These are phyloP conservation scores for Trypanosoma platydactyli DNA, from an alignment of 208 protist genomes.

Conservation along the genomic window DNA sequence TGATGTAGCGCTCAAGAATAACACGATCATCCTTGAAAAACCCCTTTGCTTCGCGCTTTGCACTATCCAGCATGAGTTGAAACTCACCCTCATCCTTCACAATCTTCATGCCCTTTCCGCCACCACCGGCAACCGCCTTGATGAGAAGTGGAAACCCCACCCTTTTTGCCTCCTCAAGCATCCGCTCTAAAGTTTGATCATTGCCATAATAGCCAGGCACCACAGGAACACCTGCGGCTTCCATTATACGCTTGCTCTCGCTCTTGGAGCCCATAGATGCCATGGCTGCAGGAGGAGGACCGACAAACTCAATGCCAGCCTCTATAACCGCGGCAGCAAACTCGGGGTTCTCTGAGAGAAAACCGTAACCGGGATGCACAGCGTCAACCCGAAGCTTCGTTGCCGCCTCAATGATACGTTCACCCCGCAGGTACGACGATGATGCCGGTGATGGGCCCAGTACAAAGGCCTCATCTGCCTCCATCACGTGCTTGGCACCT, in stretches of 20 bases:
- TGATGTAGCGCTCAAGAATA: conserved; percentile 94
- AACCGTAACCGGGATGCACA: conserved; percentile 98
- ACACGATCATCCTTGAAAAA: conserved; percentile 94
- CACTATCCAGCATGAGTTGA: conserved; percentile 46
- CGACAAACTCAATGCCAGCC: conserved; percentile 92
- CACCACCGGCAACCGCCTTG: conserved; percentile 93
- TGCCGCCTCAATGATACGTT: conserved; percentile 93
- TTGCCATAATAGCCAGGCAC: conserved; percentile 85
- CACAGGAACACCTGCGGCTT: conserved; percentile 82
- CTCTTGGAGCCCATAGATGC: conserved; percentile 94
- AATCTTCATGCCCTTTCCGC: conserved; percentile 88
- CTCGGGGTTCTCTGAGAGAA: conserved; percentile 95
- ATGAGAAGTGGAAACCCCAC: conserved; percentile 93
- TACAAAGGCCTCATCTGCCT: conserved; percentile 79
- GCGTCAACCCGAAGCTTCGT: conserved; percentile 85
- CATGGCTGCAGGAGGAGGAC: conserved; percentile 92
- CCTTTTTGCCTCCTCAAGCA: conserved; percentile 21
- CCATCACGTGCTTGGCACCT: conserved; percentile 89
- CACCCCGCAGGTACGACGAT: conserved; percentile 90
- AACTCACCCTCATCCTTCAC: conserved; percentile 58
- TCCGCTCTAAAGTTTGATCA: conserved; percentile 32
- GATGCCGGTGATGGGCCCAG: conserved; percentile 32
- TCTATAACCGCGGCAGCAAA: conserved; percentile 85
- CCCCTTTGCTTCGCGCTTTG: conserved; percentile 84
- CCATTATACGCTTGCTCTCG: conserved; percentile 91